phyloP scores from a whole-genome alignment of 805 yeast species.

The Pachysolen tannophilus region DNA sequence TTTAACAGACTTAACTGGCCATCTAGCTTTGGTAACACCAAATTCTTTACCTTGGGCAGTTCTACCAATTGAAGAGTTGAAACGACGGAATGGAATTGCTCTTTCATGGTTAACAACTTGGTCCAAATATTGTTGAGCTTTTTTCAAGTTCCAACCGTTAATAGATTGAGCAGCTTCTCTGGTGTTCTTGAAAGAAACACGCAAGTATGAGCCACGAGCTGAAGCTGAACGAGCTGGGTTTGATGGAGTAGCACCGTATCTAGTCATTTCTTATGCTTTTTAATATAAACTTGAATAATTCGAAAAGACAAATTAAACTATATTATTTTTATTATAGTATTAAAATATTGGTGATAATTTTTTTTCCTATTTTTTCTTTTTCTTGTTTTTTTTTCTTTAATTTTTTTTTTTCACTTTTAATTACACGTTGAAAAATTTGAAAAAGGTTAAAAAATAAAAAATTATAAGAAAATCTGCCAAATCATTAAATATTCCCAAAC shows the following conservation, averaged over 20 bases:
- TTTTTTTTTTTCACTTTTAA: too few relatives aligned
- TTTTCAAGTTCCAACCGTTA: conserved; percentile 95
- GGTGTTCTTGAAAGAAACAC: conserved; percentile 99
- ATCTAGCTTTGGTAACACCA: conserved; percentile 99
- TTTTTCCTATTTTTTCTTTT: conserved; percentile 1
- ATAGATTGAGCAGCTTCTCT: conserved; percentile 99
- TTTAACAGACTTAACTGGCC: conserved; percentile 99
- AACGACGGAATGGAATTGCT: conserved; percentile 99
- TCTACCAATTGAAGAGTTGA: conserved; percentile 94
- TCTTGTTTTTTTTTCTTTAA: background rate
- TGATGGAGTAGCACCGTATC: conserved; percentile 99
- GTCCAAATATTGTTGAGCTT: conserved; percentile 90
- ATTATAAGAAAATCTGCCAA: too few relatives aligned
- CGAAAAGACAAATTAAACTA: background rate
- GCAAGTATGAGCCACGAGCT: conserved; percentile 98
- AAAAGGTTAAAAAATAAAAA: too few relatives aligned
- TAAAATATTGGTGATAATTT: background rate
- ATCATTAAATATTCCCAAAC: too few relatives aligned
- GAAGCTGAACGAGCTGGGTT: conserved; percentile 99
- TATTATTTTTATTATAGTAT: background rate
- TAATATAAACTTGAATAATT: conserved; percentile 3
- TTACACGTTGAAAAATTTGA: too few relatives aligned
- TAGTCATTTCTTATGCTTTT: conserved; percentile 92
- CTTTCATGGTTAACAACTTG: conserved; percentile 97
- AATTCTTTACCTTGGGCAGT: conserved; percentile 99